A percentile compares a stretch with the other conserved stretches of the same genome.
phyloP scores from a whole-genome alignment of 2,329 filamentous ascomycete genomes.

The Venturia asperata region DNA sequence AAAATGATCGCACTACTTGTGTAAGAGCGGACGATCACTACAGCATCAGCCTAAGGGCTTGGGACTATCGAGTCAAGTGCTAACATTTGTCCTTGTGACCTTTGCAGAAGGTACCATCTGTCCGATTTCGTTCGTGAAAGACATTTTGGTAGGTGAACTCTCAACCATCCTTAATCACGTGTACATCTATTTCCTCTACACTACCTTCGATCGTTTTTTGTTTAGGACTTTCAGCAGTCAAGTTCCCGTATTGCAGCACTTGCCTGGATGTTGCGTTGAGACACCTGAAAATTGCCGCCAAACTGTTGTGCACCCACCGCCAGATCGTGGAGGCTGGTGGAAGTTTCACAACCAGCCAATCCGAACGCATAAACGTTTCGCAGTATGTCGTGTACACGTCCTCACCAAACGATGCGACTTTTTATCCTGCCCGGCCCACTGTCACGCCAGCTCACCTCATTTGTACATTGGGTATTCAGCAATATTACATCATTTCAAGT shows the following conservation, averaged over 20 bases:
- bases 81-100: conserved; percentile 13
- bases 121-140: conserved; percentile 77
- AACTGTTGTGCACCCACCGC: background rate
- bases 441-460: conserved; percentile 22
- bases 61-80: background rate
- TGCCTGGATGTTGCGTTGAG: background rate
- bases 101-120: conserved; percentile 71
- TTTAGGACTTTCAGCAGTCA: background rate
- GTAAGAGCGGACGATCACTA: background rate
- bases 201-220: background rate
- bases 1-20: background rate
- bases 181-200: background rate
- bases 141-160: conserved; percentile 61
- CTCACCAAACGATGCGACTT: background rate
- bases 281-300: background rate
- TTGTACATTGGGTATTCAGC: background rate
- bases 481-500: background rate
- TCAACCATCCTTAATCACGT: background rate
- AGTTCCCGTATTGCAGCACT: background rate
- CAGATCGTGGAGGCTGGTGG: conserved; percentile 11
- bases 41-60: background rate
- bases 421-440: conserved; percentile 22
- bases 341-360: conserved; percentile 10
- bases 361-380: background rate
- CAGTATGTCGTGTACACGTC: background rate